Evolutionary conservation across 2,329 filamentous ascomycete species (phyloP).

Genomic region (Macrophomina phaseolina): DNA sequence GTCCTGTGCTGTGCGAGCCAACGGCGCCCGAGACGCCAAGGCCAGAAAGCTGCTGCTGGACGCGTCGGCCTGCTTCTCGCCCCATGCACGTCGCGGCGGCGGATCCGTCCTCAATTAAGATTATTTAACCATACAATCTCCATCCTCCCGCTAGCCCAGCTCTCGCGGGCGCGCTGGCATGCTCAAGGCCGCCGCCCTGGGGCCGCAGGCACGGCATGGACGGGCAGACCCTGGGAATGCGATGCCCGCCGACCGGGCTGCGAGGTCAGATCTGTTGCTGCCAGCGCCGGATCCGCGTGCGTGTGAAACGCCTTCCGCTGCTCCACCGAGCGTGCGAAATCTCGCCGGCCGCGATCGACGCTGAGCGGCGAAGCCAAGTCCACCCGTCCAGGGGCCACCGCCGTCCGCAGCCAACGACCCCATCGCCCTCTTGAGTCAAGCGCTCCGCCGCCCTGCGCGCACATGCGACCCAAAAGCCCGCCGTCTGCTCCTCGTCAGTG

Average conservation of each 20-base stretch:
- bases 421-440: slow-evolving; percentile 7
- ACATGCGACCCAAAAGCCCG: not conserved
- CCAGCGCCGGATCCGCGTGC: slow-evolving; percentile 12
- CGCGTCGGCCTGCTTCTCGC: slow-evolving; percentile 17
- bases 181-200: not conserved
- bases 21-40: slow-evolving; percentile 11
- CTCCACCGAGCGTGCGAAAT: slow-evolving; percentile 23
- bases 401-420: not conserved
- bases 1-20: not conserved
- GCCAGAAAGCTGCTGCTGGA: not conserved
- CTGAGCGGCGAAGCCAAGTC: slow-evolving; percentile 18
- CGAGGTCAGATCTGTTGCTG: not conserved
- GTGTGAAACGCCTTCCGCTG: slow-evolving; percentile 16
- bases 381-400: slow-evolving; percentile 7
- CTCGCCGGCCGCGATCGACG: slow-evolving; percentile 22
- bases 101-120: slow-evolving; percentile 22
- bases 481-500: not conserved
- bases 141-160: not conserved
- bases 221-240: not conserved
- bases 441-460: not conserved
- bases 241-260: slow-evolving; percentile 11
- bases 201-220: not conserved
- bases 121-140: slow-evolving; percentile 25
- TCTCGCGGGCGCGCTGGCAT: not conserved
- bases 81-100: slow-evolving; percentile 15